Evolutionary conservation across 352 stramenopile genomes (phyloP), one percentile per base, ranked within the genome.

Genomic region (Pythium scleroteichum): DNA sequence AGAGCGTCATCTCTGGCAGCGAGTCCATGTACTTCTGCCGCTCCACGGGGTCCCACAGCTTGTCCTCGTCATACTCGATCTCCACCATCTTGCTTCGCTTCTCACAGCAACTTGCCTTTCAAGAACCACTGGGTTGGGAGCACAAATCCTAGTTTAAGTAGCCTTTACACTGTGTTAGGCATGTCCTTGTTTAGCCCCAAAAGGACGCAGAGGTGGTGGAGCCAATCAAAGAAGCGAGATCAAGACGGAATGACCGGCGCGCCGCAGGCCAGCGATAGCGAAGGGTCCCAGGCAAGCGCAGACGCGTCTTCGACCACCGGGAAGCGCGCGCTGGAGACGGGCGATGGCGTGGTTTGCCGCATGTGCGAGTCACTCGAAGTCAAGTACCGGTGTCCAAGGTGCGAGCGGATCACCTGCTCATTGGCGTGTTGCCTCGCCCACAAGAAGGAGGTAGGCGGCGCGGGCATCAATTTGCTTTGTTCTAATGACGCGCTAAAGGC

Each of bases 361-460:
- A 66, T 64, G 10, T 95, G 85, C 49, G 64, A 62, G 27, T 68
- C 61, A 12, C 62, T 20, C 19, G 65, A 82, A 46, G 79, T 92
- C 70, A 95, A 95, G 72, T 95, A 95, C 62, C 83, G 85, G 47
- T 95, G 85, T 76, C 85, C 85, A 35, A 73, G 82, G 53, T 95
- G 85, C 56, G 85, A 95, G 62, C 79, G 83, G 58, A 78, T 92
- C 69, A 92, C 85, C 53, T 95, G 85, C 62, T 92, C 83, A 42
- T 65, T 95, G 46, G 62, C 69, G 16, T 95, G 85, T 71, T 95
- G 85, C 51, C 46, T 92, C 22, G 76, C 61, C 13, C 85, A 95
- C 73, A 95, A 95, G 72, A 91, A 87, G 35, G 46, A 88, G 72
- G 85, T 86, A n/a, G n/a, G n/a, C n/a, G n/a, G n/a, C n/a, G n/a